Evolutionary conservation across 768 basidiomycete species (phyloP).

Genomic region (Epithele typhae): DNA sequence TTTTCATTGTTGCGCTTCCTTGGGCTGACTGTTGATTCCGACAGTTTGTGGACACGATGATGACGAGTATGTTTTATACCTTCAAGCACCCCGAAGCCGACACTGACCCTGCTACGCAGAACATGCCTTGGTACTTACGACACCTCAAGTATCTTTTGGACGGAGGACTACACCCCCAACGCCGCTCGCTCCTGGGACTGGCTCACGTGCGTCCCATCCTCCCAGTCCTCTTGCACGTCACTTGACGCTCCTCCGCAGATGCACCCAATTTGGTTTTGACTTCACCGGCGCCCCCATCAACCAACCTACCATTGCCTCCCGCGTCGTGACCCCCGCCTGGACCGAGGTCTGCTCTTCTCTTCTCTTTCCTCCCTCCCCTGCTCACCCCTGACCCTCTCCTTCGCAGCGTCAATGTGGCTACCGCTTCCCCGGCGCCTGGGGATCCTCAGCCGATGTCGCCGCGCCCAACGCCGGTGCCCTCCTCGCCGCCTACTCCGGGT

Average conservation of each 20-base stretch:
- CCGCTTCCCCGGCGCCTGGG: slow-evolving; percentile 59
- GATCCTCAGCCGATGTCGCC: slow-evolving; percentile 27
- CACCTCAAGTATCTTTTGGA: slow-evolving; percentile 37
- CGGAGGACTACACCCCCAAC: slow-evolving; percentile 49
- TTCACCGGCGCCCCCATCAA: slow-evolving; percentile 30
- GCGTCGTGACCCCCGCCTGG: slow-evolving; percentile 45
- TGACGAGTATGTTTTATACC: slow-evolving; percentile 42
- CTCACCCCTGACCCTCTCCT: too few relatives aligned
- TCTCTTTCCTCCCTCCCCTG: not conserved
- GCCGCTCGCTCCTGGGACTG: slow-evolving; percentile 57
- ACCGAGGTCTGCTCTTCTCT: slow-evolving; percentile 36
- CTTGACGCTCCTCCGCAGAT: slow-evolving; percentile 31
- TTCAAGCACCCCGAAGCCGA: too few relatives aligned
- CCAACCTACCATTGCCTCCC: slow-evolving; percentile 41
- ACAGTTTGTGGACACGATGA: slow-evolving; percentile 47
- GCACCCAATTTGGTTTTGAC: slow-evolving; percentile 59
- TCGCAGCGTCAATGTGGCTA: slow-evolving; percentile 59
- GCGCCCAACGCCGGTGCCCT: slow-evolving; percentile 37
- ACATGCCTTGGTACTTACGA: slow-evolving; percentile 37
- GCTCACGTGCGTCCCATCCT: slow-evolving; percentile 39
- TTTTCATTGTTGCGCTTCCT: not conserved
- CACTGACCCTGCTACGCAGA: too few relatives aligned
- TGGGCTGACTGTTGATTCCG: not conserved
- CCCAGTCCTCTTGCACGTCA: slow-evolving; percentile 29
- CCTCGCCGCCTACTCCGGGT: slow-evolving; percentile 52